A percentile compares a stretch with the other conserved stretches of the same genome.
Conservation (phyloP, 2,329 filamentous ascomycete genomes). For the Colletotrichum australisinense region DNA sequence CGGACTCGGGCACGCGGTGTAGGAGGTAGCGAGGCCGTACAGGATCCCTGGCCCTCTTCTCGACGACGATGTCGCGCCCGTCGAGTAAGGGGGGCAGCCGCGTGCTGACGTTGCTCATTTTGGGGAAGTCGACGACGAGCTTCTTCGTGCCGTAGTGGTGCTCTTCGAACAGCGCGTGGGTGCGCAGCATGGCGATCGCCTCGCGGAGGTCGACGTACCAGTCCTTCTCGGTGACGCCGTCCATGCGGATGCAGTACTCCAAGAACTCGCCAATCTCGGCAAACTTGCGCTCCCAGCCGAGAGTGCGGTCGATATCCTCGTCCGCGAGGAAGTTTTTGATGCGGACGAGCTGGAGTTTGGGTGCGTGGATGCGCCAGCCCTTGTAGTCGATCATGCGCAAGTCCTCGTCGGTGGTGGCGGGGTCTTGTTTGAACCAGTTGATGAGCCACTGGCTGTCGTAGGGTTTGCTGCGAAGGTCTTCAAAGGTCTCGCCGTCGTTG, state of each 20-base stretch:
- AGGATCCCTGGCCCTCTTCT: not conserved
- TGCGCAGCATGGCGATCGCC: conserved; percentile 46
- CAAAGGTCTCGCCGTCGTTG: not conserved
- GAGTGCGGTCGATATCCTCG: conserved; percentile 56
- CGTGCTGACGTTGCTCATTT: conserved; percentile 39
- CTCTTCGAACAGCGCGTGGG: conserved; percentile 48
- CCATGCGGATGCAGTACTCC: conserved; percentile 43
- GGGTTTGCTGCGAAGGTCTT: not conserved
- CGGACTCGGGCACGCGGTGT: conserved; percentile 34
- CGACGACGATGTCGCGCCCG: conserved; percentile 14
- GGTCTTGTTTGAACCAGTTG: conserved; percentile 30
- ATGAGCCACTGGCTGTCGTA: conserved; percentile 31
- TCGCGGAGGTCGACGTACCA: conserved; percentile 46
- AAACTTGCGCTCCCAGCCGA: conserved; percentile 52
- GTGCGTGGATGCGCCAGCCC: conserved; percentile 48
- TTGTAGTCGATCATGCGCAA: conserved; percentile 42
- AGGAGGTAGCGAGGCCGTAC: conserved; percentile 32
- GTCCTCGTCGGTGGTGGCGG: conserved; percentile 14
- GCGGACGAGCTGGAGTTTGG: conserved; percentile 45
- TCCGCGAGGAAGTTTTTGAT: conserved; percentile 60
- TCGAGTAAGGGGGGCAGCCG: conserved; percentile 42
- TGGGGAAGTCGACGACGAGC: conserved; percentile 42
- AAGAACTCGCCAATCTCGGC: conserved; percentile 53
- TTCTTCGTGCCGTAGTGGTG: conserved; percentile 46
- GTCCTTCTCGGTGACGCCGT: conserved; percentile 39